These are phyloP conservation scores for Claviceps sp. DNA, from an alignment of 2,329 filamentous ascomycete genomes.

Conservation along the genomic window DNA sequence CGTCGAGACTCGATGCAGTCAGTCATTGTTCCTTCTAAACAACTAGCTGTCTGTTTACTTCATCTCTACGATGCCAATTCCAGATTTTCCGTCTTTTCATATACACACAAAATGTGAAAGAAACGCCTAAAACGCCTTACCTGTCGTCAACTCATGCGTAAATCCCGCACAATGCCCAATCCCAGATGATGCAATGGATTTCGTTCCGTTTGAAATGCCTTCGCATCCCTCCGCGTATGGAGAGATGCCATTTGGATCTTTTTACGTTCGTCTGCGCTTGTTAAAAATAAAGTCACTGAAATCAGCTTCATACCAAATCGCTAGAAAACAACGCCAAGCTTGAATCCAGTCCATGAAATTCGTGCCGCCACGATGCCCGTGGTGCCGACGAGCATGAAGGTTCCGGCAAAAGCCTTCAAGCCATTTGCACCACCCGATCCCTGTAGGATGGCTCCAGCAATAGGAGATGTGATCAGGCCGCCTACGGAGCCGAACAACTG, in stretches of 20 bases:
- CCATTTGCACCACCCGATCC: slow-evolving; percentile 6
- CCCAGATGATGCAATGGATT: background rate
- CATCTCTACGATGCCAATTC: too few relatives aligned
- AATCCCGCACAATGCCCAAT: background rate
- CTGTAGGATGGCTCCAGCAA: slow-evolving; percentile 11
- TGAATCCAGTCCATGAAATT: slow-evolving; percentile 8
- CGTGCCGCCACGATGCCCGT: slow-evolving; percentile 8
- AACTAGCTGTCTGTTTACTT: too few relatives aligned
- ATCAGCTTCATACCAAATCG: background rate
- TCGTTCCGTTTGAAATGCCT: background rate
- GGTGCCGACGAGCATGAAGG: slow-evolving; percentile 9
- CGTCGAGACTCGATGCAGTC: too few relatives aligned
- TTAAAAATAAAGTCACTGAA: background rate
- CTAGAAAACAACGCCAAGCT: slow-evolving; percentile 7
- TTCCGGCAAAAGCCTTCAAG: slow-evolving; percentile 10
- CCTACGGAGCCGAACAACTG: slow-evolving; percentile 9
- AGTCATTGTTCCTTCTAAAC: too few relatives aligned
- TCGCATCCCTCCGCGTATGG: background rate
- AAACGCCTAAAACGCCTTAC: background rate
- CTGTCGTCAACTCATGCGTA: too few relatives aligned
- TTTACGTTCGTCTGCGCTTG: background rate
- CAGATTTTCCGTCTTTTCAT: too few relatives aligned
- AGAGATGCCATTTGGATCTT: background rate
- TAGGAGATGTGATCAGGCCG: slow-evolving; percentile 9
- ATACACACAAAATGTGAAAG: background rate